These are phyloP conservation scores for Blastobotrys capitulatus DNA, from an alignment of 1,139 yeast species.

Conservation along the genomic window DNA sequence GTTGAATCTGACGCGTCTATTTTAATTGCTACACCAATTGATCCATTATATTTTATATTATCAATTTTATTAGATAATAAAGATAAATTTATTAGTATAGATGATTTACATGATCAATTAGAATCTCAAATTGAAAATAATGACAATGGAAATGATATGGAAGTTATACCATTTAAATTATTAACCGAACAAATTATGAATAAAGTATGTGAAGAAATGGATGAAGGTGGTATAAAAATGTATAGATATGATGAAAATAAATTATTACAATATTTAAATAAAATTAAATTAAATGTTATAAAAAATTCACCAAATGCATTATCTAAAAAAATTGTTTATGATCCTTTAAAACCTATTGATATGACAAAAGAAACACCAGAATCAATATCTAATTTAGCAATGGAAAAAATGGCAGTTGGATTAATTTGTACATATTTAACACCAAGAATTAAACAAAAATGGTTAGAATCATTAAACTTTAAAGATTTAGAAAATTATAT, in stretches of 20 bases:
- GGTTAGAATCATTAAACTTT: conserved; percentile 21
- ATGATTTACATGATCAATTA: conserved; percentile 29
- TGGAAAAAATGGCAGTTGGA: conserved; percentile 24
- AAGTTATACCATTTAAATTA: conserved; percentile 4
- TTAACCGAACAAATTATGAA: not conserved
- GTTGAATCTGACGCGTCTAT: conserved; percentile 21
- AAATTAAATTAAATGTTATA: conserved; percentile 13
- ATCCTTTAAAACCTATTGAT: conserved; percentile 14
- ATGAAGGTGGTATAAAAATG: conserved; percentile 17
- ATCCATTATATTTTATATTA: conserved; percentile 30
- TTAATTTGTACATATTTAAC: conserved; percentile 31
- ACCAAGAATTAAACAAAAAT: conserved; percentile 18
- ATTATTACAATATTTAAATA: conserved; percentile 18
- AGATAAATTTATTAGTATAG: conserved; percentile 26
- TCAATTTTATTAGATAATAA: conserved; percentile 22
- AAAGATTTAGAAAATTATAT: conserved; percentile 16
- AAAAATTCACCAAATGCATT: conserved; percentile 12
- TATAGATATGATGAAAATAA: conserved; percentile 20
- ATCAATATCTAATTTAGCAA: conserved; percentile 22
- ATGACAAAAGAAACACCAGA: conserved; percentile 22
- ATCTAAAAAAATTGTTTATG: not conserved
- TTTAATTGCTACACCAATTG: conserved; percentile 30
- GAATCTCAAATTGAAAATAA: not conserved
- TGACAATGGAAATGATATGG: not conserved
- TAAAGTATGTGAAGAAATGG: conserved; percentile 14